Evolutionary conservation across 345 rosid genomes (phyloP), one percentile per base, ranked within the genome.

Genomic region (Eucalyptus marginata): DNA sequence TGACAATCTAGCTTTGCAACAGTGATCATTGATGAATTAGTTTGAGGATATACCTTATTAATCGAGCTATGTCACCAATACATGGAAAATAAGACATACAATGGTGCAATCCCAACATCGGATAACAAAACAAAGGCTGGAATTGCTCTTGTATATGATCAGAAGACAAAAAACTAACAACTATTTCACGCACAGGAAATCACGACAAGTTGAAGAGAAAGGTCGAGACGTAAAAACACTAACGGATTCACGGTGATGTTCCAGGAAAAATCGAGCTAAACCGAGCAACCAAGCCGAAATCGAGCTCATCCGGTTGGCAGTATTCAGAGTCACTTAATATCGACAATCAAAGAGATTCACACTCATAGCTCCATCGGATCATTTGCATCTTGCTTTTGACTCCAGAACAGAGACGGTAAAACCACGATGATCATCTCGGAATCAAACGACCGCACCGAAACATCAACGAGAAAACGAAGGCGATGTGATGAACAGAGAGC

Each of bases 381-480:
- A 56, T 56, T 56, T 0, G 27, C 12, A 56, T 56, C 54, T 56
- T 56, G 27, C 10, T 56, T 22, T 22, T 56, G 27, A 10, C 59
- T 56, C 22, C 27, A 56, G 59, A 22, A 56, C 62, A 22, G 62
- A 24, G 62, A 56, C 62, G 12, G 9, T 0, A 56, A 56, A 1
- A 56, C 0, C 62, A 56, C 62, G 62, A 9, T 24, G 1, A 2
- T 56, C 29, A 0, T 56, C 62, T 56, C 29, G 8, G 13, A 24
- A 56, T 24, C 62, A 54, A 54, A 54, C 59, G 27, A 56, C 8
- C 7, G 31, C 25, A 83, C 50, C 3, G n/a, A 2, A 47, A 33
- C 18, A 50, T 50, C 52, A 50, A 50, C 52, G 7, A 50, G 52
- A 50, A 50, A 15, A 81, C 44, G 1, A 44, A 81, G 1, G 16